Evolutionary conservation across 805 yeast species (phyloP).

Genomic region (Suhomyces tanzawaensis): DNA sequence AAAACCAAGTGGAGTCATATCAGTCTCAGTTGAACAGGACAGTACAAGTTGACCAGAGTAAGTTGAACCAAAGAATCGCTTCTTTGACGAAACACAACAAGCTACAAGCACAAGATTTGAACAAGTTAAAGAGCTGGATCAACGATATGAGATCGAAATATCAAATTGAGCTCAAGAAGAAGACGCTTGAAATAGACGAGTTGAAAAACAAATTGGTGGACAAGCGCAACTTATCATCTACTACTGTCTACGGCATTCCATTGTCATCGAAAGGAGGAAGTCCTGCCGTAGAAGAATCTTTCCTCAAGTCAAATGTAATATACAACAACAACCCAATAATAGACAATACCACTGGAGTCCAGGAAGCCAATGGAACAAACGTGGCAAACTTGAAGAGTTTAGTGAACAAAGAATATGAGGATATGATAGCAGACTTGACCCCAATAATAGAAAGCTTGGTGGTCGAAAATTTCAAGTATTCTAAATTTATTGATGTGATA

Average conservation of each 20-base stretch:
- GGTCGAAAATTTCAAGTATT: slow-evolving; percentile 35
- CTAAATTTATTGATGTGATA: slow-evolving; percentile 27
- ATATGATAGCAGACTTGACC: slow-evolving; percentile 31
- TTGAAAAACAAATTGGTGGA: slow-evolving; percentile 36
- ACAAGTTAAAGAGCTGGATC: slow-evolving; percentile 26
- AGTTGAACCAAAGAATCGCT: slow-evolving; percentile 14
- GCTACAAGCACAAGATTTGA: slow-evolving; percentile 28
- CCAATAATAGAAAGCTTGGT: slow-evolving; percentile 35
- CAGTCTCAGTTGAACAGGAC: slow-evolving; percentile 18
- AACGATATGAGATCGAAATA: slow-evolving; percentile 31
- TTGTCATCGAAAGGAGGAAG: background rate
- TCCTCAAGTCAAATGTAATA: slow-evolving; percentile 23
- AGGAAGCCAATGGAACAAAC: slow-evolving; percentile 3
- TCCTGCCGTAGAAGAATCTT: slow-evolving; percentile 2
- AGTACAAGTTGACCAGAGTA: slow-evolving; percentile 17
- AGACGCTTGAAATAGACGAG: slow-evolving; percentile 29
- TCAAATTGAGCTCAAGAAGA: slow-evolving; percentile 34
- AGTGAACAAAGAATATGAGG: slow-evolving; percentile 27
- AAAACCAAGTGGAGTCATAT: slow-evolving; percentile 15
- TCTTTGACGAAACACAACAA: slow-evolving; percentile 20
- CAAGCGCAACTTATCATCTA: slow-evolving; percentile 28
- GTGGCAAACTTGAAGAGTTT: background rate
- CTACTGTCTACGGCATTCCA: slow-evolving; percentile 28
- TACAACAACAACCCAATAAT: slow-evolving; percentile 34
- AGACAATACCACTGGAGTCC: slow-evolving; percentile 17